These are phyloP conservation scores for Chenopodium berlandieri DNA, from an alignment of 148 eudicot species.

Conservation along the genomic window DNA sequence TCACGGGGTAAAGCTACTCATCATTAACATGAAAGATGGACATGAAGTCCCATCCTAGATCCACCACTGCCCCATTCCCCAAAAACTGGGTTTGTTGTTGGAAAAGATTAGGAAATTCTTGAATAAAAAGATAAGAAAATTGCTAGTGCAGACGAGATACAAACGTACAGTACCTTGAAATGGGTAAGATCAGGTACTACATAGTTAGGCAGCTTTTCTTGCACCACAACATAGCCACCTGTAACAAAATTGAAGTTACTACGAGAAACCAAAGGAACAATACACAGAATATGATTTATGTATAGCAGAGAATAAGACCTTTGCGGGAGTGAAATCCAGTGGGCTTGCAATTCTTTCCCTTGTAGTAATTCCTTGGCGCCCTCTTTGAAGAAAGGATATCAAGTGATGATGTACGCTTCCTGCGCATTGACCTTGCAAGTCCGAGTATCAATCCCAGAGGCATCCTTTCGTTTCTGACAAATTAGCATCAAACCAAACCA, in stretches of 20 bases:
- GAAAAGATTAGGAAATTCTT: not conserved
- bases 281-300: not conserved
- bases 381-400: slow-evolving; percentile 18
- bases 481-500: not conserved
- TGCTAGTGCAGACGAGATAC: not conserved
- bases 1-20: no score
- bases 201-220: slow-evolving; percentile 66
- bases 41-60: no score
- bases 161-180: slow-evolving; percentile 47
- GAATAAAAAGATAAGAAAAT: not conserved
- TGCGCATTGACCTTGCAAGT: slow-evolving; percentile 69
- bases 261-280: not conserved
- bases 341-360: slow-evolving; percentile 95
- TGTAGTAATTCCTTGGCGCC: slow-evolving; percentile 45
- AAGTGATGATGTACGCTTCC: slow-evolving; percentile 81
- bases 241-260: slow-evolving; percentile 21
- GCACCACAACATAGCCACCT: slow-evolving; percentile 76
- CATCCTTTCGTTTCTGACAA: slow-evolving; percentile 36
- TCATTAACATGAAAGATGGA: no score
- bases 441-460: slow-evolving; percentile 68
- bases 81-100: not conserved
- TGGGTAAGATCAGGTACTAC: slow-evolving; percentile 68
- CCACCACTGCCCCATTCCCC: not conserved
- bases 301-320: slow-evolving; percentile 39
- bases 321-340: slow-evolving; percentile 97